Conservation (phyloP, 2,329 filamentous ascomycete genomes). For the Allantophomopsis lycopodina region DNA sequence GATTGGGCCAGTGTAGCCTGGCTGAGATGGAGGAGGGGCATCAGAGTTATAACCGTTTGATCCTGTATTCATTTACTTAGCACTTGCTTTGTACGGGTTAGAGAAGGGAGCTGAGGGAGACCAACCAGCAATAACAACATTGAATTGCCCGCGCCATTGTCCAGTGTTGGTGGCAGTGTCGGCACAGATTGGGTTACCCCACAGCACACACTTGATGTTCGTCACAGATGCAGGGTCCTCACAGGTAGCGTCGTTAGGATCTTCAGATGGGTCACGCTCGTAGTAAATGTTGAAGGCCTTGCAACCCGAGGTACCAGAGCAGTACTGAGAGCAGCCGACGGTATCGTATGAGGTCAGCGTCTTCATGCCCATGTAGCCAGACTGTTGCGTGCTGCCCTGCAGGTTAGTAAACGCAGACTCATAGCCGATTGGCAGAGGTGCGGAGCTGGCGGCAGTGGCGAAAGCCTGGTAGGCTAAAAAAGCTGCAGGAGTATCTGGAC, state of each 20-base stretch:
- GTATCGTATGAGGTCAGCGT: conserved; percentile 17
- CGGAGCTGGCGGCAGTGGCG: conserved; percentile 5
- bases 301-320: conserved; percentile 15
- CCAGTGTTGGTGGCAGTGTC: conserved; percentile 19
- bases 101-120: conserved; percentile 5
- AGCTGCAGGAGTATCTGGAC: neutral
- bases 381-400: conserved; percentile 14
- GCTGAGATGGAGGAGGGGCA: conserved; percentile 7
- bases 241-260: conserved; percentile 15
- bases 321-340: conserved; percentile 13
- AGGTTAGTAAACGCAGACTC: conserved; percentile 17
- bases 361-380: conserved; percentile 14
- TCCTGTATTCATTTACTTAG: conserved; percentile 12
- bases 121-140: conserved; percentile 26
- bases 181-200: conserved; percentile 15
- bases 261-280: conserved; percentile 19
- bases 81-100: conserved; percentile 13
- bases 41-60: conserved; percentile 23
- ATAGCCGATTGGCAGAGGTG: conserved; percentile 19
- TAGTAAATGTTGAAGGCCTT: conserved; percentile 17
- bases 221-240: conserved; percentile 17
- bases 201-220: conserved; percentile 18
- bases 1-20: conserved; percentile 14
- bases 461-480: conserved; percentile 12
- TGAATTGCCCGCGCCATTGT: conserved; percentile 19